Evolutionary conservation across 306 rosid species (phyloP), one percentile per base, ranked within the genome.

Genomic region (Lathyrus aphaca): DNA sequence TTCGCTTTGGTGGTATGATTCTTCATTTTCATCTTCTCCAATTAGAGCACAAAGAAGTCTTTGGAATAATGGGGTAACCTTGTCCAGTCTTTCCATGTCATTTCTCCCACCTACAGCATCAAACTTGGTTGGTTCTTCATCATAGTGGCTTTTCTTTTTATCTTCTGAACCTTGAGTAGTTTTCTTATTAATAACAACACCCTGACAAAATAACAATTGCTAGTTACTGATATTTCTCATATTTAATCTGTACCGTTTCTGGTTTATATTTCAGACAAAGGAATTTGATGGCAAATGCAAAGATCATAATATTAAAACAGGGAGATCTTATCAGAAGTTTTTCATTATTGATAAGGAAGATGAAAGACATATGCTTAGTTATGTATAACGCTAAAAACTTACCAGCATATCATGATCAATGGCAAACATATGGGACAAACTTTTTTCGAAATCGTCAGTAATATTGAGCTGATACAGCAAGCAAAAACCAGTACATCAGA

Each of bases 31-130:
- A 54, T 85, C 92, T 72, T 87, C 98, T 74, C 79, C 91, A 65
- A 92, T 88, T 71, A 92, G 76, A 72, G 98, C 91, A 82, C 93
- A 92, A 64, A 92, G 86, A 75, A 92, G 87, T 79, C 93, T 85
- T 75, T 88, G 96, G 87, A 85, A 92, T 61, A 92, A 68, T 61
- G 98, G 89, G 51, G 81, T 68, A 56, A 66, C 89, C 82, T 81
- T 89, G 64, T 87, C 83, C 43, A 48, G 40, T 79, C 77, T 91
- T 81, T 79, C 79, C 30, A 62, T 42, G 79, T 81, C 89, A 75
- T 66, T 68, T 72, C 69, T 84, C 72, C 79, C 81, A 67, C 72
- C 74, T 54, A 77, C 65, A 80, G 83, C 77, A 66, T 78, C 90
- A 72, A 73, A 64, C 77, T 70, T 80, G 53, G 81, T 64, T 60